phyloP scores from a whole-genome alignment of 2,329 filamentous ascomycete genomes.

The Aspergillus candidus region DNA sequence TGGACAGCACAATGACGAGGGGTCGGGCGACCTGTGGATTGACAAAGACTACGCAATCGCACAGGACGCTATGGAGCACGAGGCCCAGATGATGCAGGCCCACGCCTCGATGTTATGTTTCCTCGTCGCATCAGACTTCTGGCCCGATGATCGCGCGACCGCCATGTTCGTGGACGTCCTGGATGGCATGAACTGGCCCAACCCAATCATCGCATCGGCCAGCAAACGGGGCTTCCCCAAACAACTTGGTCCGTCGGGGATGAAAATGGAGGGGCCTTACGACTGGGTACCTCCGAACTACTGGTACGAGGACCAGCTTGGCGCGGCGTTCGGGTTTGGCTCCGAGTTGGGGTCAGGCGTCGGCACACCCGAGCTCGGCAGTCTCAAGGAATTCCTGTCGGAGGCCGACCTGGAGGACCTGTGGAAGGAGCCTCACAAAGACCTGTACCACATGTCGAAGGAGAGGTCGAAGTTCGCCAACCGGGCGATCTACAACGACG shows the following conservation, averaged over 20 bases:
- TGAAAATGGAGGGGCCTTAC: conserved; percentile 63
- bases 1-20: conserved; percentile 54
- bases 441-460: conserved; percentile 56
- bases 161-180: conserved; percentile 49
- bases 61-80: conserved; percentile 52
- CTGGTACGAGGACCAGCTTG: conserved; percentile 52
- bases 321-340: conserved; percentile 58
- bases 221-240: conserved; percentile 50
- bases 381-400: conserved; percentile 51
- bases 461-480: conserved; percentile 51
- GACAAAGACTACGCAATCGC: conserved; percentile 52
- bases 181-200: conserved; percentile 48
- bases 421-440: conserved; percentile 50
- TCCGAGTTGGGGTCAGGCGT: conserved; percentile 58
- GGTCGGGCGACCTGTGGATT: conserved; percentile 42
- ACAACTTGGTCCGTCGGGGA: conserved; percentile 50
- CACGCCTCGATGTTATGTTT: conserved; percentile 56
- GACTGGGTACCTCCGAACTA: conserved; percentile 62
- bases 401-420: conserved; percentile 36
- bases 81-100: conserved; percentile 54
- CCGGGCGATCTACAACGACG: conserved; percentile 54
- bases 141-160: conserved; percentile 55
- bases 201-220: conserved; percentile 54
- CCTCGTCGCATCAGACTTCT: conserved; percentile 58
- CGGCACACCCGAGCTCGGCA: conserved; percentile 53